Evolutionary conservation across 176 grass and related monocot species (phyloP).

Genomic region (Oryza meridionalis): DNA sequence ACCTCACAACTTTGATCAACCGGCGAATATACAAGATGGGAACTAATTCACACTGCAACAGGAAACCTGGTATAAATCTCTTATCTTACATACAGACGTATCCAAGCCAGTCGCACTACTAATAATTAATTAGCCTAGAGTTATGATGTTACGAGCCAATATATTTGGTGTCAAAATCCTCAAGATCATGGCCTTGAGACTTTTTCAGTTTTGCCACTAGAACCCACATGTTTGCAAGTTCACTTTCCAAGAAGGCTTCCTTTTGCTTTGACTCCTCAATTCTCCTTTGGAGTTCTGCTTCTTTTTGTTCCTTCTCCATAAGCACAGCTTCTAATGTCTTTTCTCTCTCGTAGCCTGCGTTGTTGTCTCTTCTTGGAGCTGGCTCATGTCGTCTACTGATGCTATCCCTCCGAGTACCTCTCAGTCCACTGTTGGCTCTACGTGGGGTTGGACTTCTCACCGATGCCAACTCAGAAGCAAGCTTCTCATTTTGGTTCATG

Average conservation of each 20-base stretch:
- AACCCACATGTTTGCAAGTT: constrained; percentile 99
- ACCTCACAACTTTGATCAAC: constrained; percentile 47
- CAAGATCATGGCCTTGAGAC: constrained; percentile 57
- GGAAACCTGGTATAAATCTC: constrained; percentile 41
- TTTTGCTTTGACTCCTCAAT: constrained; percentile 88
- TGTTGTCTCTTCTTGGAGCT: constrained; percentile 62
- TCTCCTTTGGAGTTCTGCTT: constrained; percentile 84
- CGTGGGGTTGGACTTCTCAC: constrained; percentile 71
- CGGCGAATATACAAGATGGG: constrained; percentile 50
- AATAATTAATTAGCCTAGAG: constrained; percentile 42
- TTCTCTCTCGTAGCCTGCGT: constrained; percentile 70
- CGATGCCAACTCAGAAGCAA: constrained; percentile 71
- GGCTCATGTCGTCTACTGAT: constrained; percentile 72
- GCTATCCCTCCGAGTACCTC: constrained; percentile 66
- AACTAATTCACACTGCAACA: constrained; percentile 41
- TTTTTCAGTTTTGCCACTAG: constrained; percentile 92
- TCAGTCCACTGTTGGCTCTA: constrained; percentile 67
- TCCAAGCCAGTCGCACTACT: constrained; percentile 42
- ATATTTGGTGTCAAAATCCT: constrained; percentile 53
- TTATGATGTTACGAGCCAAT: constrained; percentile 32
- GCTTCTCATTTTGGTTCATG: constrained; percentile 98
- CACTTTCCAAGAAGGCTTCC: constrained; percentile 88
- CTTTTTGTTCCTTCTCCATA: constrained; percentile 74
- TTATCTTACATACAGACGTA: constrained; percentile 54
- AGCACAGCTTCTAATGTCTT: constrained; percentile 57